Evolutionary conservation across 2,329 filamentous ascomycete genomes (phyloP).

Genomic region (Ceratocystiopsis sp.): DNA sequence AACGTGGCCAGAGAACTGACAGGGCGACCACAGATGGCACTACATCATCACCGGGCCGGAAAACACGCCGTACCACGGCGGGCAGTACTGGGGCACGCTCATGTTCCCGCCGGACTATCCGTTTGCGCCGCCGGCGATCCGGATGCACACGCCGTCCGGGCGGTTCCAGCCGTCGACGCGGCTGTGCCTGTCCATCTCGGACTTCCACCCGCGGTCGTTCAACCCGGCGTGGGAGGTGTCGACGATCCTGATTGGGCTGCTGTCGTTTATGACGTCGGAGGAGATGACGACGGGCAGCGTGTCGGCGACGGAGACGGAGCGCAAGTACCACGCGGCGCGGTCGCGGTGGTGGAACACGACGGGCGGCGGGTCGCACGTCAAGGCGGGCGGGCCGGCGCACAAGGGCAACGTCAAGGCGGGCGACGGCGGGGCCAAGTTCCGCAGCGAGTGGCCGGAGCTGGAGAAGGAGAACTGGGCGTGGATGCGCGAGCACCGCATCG

Average conservation of each 20-base stretch:
- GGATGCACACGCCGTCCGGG: slow-evolving; percentile 95
- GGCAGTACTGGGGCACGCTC: slow-evolving; percentile 96
- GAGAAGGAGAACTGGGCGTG: slow-evolving; percentile 82
- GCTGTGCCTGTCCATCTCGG: slow-evolving; percentile 86
- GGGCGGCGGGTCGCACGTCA: slow-evolving; percentile 58
- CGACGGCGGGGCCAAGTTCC: slow-evolving; percentile 83
- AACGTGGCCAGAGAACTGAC: too few relatives aligned
- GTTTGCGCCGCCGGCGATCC: slow-evolving; percentile 90
- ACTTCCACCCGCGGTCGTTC: slow-evolving; percentile 96
- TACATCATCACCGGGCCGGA: slow-evolving; percentile 92
- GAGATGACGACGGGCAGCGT: slow-evolving; percentile 96
- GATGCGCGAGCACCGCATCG: slow-evolving; percentile 73
- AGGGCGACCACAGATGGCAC: slow-evolving; percentile 49
- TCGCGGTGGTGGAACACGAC: slow-evolving; percentile 96
- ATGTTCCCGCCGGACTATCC: slow-evolving; percentile 94
- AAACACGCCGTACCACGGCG: slow-evolving; percentile 80
- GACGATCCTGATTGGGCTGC: slow-evolving; percentile 82
- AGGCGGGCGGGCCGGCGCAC: slow-evolving; percentile 28
- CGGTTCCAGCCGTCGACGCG: slow-evolving; percentile 87
- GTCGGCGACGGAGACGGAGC: slow-evolving; percentile 57
- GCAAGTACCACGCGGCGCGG: slow-evolving; percentile 57
- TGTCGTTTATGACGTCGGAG: slow-evolving; percentile 97
- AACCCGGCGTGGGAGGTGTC: slow-evolving; percentile 98
- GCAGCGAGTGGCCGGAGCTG: slow-evolving; percentile 73
- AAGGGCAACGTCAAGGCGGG: slow-evolving; percentile 80